These are phyloP conservation scores for Porogramme epimiltina DNA, from an alignment of 1,284 basidiomycete species.

Conservation along the genomic window DNA sequence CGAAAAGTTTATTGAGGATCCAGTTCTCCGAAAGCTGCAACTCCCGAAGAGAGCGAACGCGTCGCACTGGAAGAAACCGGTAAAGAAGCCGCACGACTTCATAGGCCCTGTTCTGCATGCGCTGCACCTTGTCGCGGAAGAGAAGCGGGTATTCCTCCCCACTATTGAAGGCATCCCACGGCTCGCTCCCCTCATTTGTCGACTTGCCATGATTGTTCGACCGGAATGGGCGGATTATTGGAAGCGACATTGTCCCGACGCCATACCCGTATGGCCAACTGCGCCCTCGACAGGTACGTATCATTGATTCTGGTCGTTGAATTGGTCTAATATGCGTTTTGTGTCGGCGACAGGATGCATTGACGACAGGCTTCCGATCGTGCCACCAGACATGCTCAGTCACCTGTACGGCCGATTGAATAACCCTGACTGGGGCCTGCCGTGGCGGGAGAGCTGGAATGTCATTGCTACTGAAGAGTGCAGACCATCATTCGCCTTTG, in stretches of 20 bases:
- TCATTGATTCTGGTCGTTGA: background rate
- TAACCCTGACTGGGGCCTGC: slow-evolving; percentile 65
- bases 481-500: slow-evolving; percentile 60
- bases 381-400: slow-evolving; percentile 68
- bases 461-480: slow-evolving; percentile 53
- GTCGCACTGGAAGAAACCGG: slow-evolving; percentile 4
- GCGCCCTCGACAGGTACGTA: slow-evolving; percentile 46
- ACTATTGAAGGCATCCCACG: slow-evolving; percentile 56
- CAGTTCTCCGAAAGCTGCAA: slow-evolving; percentile 47
- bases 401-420: slow-evolving; percentile 66
- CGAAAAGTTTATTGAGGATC: slow-evolving; percentile 57
- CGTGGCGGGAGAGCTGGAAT: slow-evolving; percentile 52
- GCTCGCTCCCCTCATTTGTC: slow-evolving; percentile 66
- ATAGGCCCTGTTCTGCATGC: slow-evolving; percentile 63
- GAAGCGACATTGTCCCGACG: slow-evolving; percentile 73
- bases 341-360: slow-evolving; percentile 44
- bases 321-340: background rate
- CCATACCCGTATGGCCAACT: slow-evolving; percentile 57
- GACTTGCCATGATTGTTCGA: slow-evolving; percentile 66
- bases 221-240: slow-evolving; percentile 90
- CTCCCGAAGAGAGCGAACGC: slow-evolving; percentile 32
- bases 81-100: slow-evolving; percentile 39
- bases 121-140: slow-evolving; percentile 79
- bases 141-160: slow-evolving; percentile 57
- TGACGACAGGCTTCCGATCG: slow-evolving; percentile 68